A percentile compares a stretch with the other conserved stretches of the same genome.
Evolutionary conservation across 441 rosid species (phyloP).

Genomic region (Arabidopsis hybrid): DNA sequence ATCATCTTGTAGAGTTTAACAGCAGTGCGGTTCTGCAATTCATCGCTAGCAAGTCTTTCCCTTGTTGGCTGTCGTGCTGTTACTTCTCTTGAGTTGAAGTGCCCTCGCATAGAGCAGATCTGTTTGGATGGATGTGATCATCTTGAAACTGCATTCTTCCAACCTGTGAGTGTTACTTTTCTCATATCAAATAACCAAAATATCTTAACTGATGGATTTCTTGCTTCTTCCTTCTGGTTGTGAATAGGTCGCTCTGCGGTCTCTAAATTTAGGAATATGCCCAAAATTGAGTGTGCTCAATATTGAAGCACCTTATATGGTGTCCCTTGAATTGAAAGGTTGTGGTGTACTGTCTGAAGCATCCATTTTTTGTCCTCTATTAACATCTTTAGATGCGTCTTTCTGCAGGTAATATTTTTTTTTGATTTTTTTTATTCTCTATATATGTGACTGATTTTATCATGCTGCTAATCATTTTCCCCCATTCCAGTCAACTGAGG

Average conservation of each 20-base stretch:
- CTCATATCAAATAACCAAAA: slow-evolving; percentile 15
- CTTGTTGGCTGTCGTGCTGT: slow-evolving; percentile 94
- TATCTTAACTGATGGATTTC: slow-evolving; percentile 22
- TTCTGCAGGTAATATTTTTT: slow-evolving; percentile 76
- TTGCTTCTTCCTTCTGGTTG: slow-evolving; percentile 18
- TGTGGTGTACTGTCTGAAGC: slow-evolving; percentile 93
- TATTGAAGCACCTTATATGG: slow-evolving; percentile 86
- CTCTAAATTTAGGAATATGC: slow-evolving; percentile 90
- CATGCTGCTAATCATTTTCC: slow-evolving; percentile 19
- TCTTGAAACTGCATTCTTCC: slow-evolving; percentile 88
- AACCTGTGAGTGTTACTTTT: slow-evolving; percentile 69
- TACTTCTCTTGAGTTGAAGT: slow-evolving; percentile 73
- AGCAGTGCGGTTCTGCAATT: slow-evolving; percentile 72
- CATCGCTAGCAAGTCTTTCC: slow-evolving; percentile 84
- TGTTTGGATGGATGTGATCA: slow-evolving; percentile 97
- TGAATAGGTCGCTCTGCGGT: slow-evolving; percentile 79
- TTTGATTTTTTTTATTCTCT: not conserved
- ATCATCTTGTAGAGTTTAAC: slow-evolving; percentile 74
- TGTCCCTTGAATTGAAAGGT: slow-evolving; percentile 91
- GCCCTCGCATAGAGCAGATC: slow-evolving; percentile 84
- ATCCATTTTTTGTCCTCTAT: slow-evolving; percentile 79
- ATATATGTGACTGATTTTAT: slow-evolving; percentile 5
- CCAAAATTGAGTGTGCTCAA: slow-evolving; percentile 81
- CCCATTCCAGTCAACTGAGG: slow-evolving; percentile 75
- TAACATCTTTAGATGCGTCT: slow-evolving; percentile 94